Evolutionary conservation across 495 filamentous ascomycete species (phyloP), one percentile per base, ranked within the genome.

Genomic region (Viridothelium virens): DNA sequence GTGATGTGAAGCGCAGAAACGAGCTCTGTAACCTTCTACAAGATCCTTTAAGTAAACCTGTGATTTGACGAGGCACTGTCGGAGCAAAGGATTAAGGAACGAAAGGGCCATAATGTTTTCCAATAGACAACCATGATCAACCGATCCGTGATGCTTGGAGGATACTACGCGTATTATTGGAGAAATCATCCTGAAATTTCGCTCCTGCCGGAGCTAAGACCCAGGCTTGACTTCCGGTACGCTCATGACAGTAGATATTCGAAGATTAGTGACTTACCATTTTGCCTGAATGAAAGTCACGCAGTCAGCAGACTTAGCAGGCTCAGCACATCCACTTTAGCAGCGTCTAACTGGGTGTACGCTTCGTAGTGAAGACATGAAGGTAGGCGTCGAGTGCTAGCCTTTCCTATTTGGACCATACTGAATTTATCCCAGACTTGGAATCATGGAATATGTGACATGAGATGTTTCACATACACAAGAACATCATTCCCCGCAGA

Each of bases 111-210:
- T 33, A 18, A 59, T 18, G 5, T 34, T 36, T 10, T 9, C 48
- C 48, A 53, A 53, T 11, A 11, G 11, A 34, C 18, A 18, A 33
- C 36, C 53, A 34, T 34, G 53, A 59, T 36, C 18, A 36, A 59
- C 31, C 7, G 7, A 0, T 59, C 36, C 18, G 31, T 9, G 7
- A 34, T 9, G 11, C 14, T 33, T 36, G 53, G 53, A 3, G 48
- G 11, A 53, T 53, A 16, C 5, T n/a, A 14, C 18, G 48, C 5
- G 31, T 18, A 36, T 34, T 36, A 33, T 33, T 59, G 53, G 31
- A 7, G 7, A 59, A 5, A 59, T n/a, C 41, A 14, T 18, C 53
- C 53, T 59, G 53, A 36, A 59, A 59, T 36, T 59, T 59, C n/a
- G 53, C 53, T 1, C 25, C 25, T 25, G 25, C 25, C 25, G 25